Evolutionary conservation across 2,329 filamentous ascomycete species (phyloP).

Genomic region (Nemania serpens): DNA sequence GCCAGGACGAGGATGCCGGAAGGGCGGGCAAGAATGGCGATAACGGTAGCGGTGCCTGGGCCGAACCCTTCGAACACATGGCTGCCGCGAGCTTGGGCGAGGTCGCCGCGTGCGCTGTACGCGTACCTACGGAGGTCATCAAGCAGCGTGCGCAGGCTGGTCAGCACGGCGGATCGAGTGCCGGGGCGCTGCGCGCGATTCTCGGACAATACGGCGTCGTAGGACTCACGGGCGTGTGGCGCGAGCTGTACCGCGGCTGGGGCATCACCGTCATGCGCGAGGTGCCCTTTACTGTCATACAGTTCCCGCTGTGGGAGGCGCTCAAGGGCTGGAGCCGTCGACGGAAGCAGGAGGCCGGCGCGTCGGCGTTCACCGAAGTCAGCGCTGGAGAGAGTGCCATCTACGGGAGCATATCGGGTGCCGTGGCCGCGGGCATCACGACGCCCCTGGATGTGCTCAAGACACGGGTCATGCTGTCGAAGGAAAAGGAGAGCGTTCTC

Average conservation of each 20-base stretch:
- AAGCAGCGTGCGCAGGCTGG: slow-evolving; percentile 95
- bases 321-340: slow-evolving; percentile 74
- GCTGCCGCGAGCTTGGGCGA: slow-evolving; percentile 84
- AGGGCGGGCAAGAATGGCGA: slow-evolving; percentile 33
- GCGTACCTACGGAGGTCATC: slow-evolving; percentile 94
- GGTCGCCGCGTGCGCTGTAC: slow-evolving; percentile 86
- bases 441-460: slow-evolving; percentile 96
- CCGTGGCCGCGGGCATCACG: slow-evolving; percentile 82
- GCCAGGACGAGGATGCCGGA: slow-evolving; percentile 8
- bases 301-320: slow-evolving; percentile 96
- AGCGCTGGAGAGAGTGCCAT: slow-evolving; percentile 79
- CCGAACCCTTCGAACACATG: slow-evolving; percentile 68
- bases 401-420: slow-evolving; percentile 83
- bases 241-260: slow-evolving; percentile 90
- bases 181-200: slow-evolving; percentile 72
- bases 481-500: slow-evolving; percentile 64
- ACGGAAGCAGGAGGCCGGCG: slow-evolving; percentile 40
- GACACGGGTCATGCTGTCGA: slow-evolving; percentile 91
- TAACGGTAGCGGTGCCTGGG: slow-evolving; percentile 35
- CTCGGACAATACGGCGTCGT: slow-evolving; percentile 52
- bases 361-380: slow-evolving; percentile 48
- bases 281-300: slow-evolving; percentile 95
- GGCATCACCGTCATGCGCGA: slow-evolving; percentile 91
- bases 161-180: slow-evolving; percentile 73
- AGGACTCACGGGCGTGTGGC: slow-evolving; percentile 66